Base-by-base conservation (phyloP, 2,329 filamentous ascomycete genomes). In the Colletotrichum sp. region DNA sequence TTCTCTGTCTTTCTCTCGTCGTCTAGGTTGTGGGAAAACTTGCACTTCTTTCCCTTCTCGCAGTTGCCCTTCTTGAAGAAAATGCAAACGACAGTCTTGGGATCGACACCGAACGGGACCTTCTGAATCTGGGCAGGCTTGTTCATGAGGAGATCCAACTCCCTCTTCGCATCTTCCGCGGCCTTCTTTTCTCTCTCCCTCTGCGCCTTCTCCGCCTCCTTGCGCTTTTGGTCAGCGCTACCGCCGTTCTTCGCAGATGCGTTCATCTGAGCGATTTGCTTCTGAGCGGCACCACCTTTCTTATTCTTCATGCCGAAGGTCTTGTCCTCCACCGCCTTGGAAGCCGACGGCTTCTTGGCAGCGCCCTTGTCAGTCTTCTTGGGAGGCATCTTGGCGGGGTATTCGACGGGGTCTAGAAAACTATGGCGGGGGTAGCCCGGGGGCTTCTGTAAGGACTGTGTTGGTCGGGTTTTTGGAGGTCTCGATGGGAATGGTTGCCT, bases 281-380 rank as follows among this genome's bases (percentile, higher is more conserved):
- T 98, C 86, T 98, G 95, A 69, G 95, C 96, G 66, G 91, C 93
- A 71, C 92, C 93, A 78, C 97, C 97, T 89, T 98, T 99, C 89
- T 99, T 99, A 83, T 99, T 99, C 87, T 99, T 99, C 97, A 99
- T 98, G 80, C 97, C 97, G 89, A 99, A 99, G 63, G 97, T 98
- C 87, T 96, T 97, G 88, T 99, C 97, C 76, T 97, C 95, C 76
- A 95, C 94, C 58, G 88, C 80, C 86, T 95, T 95, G 78, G 86
- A 79, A 73, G 86, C 83, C 27, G 86, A 82, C 70, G 86, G 83
- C 86, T 90, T 90, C 86, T 92, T 92, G 78, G 80, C 87, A 65
- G 77, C 81, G 70, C 80, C 85, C 77, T 90, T 87, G 72, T 85
- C 83, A 51, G 34, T 69, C 79, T 89, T 90, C 83, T 95, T 95